These are phyloP conservation scores for Blastobotrys illinoisensis DNA, from an alignment of 1,139 yeast species.

Conservation along the genomic window DNA sequence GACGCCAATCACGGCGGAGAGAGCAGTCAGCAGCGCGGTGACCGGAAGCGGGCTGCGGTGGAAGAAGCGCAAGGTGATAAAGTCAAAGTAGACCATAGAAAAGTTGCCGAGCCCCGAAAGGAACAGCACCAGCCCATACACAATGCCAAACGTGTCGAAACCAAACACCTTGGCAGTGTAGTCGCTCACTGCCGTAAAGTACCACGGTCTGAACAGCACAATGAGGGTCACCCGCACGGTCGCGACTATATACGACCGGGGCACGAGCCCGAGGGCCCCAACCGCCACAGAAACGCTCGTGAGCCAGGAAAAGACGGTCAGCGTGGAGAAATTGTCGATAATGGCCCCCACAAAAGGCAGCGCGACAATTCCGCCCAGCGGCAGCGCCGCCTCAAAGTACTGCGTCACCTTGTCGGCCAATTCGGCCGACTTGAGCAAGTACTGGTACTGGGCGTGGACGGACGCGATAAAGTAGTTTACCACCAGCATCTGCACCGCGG, in stretches of 20 bases:
- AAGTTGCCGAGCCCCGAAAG: conserved; percentile 75
- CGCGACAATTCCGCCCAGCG: conserved; percentile 78
- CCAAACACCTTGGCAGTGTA: conserved; percentile 92
- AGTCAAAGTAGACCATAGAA: conserved; percentile 58
- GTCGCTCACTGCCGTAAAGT: conserved; percentile 88
- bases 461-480: conserved; percentile 92
- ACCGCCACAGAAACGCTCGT: conserved; percentile 50
- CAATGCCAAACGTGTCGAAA: conserved; percentile 82
- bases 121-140: conserved; percentile 83
- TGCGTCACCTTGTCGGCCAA: conserved; percentile 58
- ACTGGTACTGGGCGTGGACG: conserved; percentile 69
- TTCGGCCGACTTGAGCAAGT: conserved; percentile 50
- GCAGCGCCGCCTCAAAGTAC: conserved; percentile 78
- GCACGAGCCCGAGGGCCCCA: conserved; percentile 62
- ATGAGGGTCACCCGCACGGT: conserved; percentile 55
- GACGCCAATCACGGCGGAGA: conserved; percentile 53
- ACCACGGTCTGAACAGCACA: conserved; percentile 86
- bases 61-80: conserved; percentile 59
- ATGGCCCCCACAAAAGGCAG: conserved; percentile 84
- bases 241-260: conserved; percentile 48
- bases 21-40: conserved; percentile 47
- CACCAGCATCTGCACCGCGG: conserved; percentile 82
- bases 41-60: conserved; percentile 75
- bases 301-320: conserved; percentile 51
- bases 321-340: conserved; percentile 66